Evolutionary conservation across 768 basidiomycete species (phyloP).

Genomic region (Suillus hirtellus): DNA sequence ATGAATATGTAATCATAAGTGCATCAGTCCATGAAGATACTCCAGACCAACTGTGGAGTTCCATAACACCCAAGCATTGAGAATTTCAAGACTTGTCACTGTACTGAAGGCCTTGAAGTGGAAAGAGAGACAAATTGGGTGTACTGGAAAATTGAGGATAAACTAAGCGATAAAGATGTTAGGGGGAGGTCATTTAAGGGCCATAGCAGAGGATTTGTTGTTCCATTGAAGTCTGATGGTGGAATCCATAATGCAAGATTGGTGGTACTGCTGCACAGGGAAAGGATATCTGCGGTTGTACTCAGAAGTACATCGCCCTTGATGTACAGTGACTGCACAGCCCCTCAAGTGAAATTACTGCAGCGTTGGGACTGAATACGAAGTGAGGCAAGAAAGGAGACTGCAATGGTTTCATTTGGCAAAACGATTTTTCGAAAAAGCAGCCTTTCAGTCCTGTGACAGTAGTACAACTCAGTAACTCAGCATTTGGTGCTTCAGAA

Average conservation of each 20-base stretch:
- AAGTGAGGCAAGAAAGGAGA: too few relatives aligned
- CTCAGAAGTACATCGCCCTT: neutral
- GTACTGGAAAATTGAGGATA: neutral
- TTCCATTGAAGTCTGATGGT: neutral
- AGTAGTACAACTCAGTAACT: too few relatives aligned
- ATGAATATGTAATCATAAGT: neutral
- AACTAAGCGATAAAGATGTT: neutral
- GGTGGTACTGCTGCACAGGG: neutral
- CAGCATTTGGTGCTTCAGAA: too few relatives aligned
- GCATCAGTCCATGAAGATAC: neutral
- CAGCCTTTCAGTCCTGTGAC: too few relatives aligned
- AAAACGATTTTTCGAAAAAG: too few relatives aligned
- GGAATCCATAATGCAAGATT: neutral
- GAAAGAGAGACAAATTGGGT: neutral
- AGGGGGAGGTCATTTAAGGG: neutral
- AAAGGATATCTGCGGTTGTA: neutral
- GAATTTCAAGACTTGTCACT: neutral
- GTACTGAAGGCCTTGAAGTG: neutral
- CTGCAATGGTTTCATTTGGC: too few relatives aligned
- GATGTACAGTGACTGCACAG: too few relatives aligned
- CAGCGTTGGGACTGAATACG: too few relatives aligned
- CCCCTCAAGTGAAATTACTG: too few relatives aligned
- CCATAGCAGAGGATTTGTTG: neutral
- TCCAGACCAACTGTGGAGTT: neutral
- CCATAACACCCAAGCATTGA: neutral